Percentiles rank a stretch among this genome's conserved stretches.
Evolutionary conservation across 139 green algal species (phyloP).

Genomic region (Picochlorum sp.): DNA sequence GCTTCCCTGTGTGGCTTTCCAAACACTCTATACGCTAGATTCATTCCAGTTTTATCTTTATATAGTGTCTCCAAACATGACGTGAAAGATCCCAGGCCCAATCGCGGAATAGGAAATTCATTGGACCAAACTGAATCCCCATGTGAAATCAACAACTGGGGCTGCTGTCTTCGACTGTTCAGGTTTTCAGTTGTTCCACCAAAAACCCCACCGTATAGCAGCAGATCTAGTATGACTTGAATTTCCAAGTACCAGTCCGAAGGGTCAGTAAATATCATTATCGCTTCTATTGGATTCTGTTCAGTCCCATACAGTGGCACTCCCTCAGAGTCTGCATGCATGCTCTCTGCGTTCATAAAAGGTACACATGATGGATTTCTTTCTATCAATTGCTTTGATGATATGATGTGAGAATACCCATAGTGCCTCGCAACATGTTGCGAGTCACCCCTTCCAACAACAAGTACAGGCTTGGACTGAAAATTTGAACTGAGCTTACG

Average conservation of each 20-base stretch:
- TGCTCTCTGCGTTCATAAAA: slow-evolving; percentile 33
- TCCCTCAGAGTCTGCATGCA: neutral
- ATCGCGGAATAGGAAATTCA: slow-evolving; percentile 46
- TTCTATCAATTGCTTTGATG: slow-evolving; percentile 40
- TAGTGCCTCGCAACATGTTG: slow-evolving; percentile 52
- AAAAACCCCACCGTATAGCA: slow-evolving; percentile 20
- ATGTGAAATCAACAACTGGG: slow-evolving; percentile 41
- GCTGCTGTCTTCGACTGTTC: neutral
- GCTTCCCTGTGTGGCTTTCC: slow-evolving; percentile 59
- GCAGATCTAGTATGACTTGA: slow-evolving; percentile 25
- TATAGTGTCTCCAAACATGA: slow-evolving; percentile 45
- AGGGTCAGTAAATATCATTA: slow-evolving; percentile 67
- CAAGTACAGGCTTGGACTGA: slow-evolving; percentile 47
- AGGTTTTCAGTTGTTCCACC: neutral
- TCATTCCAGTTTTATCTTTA: slow-evolving; percentile 19
- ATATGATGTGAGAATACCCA: slow-evolving; percentile 49
- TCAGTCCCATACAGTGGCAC: slow-evolving; percentile 27
- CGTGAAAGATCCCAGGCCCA: slow-evolving; percentile 62
- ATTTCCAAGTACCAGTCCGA: slow-evolving; percentile 63
- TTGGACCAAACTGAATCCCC: slow-evolving; percentile 67
- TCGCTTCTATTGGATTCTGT: slow-evolving; percentile 39
- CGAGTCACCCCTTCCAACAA: slow-evolving; percentile 44
- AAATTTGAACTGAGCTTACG: slow-evolving; percentile 33
- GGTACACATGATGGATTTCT: slow-evolving; percentile 41
- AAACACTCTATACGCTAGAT: slow-evolving; percentile 25